Percentiles rank a stretch among this genome's conserved stretches.
These are phyloP conservation scores for Graphilbum sp. DNA, from an alignment of 2,329 filamentous ascomycete genomes.

Conservation along the genomic window DNA sequence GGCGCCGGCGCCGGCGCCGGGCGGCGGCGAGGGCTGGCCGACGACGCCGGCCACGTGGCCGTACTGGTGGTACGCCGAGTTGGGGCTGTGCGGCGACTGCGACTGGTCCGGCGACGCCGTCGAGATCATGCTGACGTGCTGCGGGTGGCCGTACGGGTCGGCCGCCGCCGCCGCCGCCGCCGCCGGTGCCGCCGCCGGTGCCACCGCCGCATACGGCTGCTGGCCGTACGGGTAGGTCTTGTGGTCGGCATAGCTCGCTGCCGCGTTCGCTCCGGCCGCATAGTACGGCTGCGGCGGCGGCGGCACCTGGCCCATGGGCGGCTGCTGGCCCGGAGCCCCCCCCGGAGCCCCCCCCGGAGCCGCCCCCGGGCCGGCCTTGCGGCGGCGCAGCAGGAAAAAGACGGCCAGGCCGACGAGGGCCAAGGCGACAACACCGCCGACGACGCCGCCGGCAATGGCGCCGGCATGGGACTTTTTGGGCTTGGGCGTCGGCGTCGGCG, in stretches of 20 bases:
- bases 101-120: not conserved
- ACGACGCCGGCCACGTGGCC: not conserved
- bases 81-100: conserved; percentile 2
- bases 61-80: not conserved
- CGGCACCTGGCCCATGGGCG: not conserved
- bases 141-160: conserved; percentile 3
- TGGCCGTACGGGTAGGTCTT: too few species aligned
- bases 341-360: conserved; percentile 4
- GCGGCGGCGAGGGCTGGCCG: not conserved
- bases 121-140: not conserved
- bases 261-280: too few species aligned
- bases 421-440: conserved; percentile 16
- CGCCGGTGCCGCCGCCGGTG: not conserved
- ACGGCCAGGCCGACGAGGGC: conserved; percentile 14
- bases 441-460: conserved; percentile 15
- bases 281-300: not conserved
- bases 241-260: too few species aligned
- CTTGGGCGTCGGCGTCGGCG: not conserved
- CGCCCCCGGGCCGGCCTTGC: conserved; percentile 1
- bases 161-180: not conserved
- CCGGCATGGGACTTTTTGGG: conserved; percentile 9
- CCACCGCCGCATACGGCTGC: not conserved
- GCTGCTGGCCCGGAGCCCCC: not conserved
- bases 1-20: not conserved
- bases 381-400: conserved; percentile 14